These are phyloP conservation scores for Chrysoporthe deuterocubensis DNA, from an alignment of 2,329 filamentous ascomycete species.

Conservation along the genomic window DNA sequence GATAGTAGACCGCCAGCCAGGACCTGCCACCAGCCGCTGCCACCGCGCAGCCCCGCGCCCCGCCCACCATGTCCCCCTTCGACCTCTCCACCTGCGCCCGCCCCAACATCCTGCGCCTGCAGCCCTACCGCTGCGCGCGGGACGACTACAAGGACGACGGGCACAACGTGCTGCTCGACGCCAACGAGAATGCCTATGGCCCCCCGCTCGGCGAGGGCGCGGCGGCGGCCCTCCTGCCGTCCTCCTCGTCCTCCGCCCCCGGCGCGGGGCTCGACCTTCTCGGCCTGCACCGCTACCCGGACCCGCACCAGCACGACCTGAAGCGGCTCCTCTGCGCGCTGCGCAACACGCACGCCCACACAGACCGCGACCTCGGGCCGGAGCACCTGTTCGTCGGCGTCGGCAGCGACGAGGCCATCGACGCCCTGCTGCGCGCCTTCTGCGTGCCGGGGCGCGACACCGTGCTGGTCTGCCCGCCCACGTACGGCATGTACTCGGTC, in stretches of 20 bases:
- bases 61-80: slow-evolving; percentile 62
- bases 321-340: slow-evolving; percentile 87
- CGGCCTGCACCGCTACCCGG: slow-evolving; percentile 90
- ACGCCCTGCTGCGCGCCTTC: slow-evolving; percentile 91
- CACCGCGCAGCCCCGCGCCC: neutral
- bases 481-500: slow-evolving; percentile 98
- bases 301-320: slow-evolving; percentile 87
- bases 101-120: slow-evolving; percentile 74
- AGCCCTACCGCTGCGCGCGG: slow-evolving; percentile 81
- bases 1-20: no score
- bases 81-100: slow-evolving; percentile 75
- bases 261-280: slow-evolving; percentile 68
- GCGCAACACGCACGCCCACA: slow-evolving; percentile 85
- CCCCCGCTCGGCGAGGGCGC: slow-evolving; percentile 69
- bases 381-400: slow-evolving; percentile 93
- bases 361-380: slow-evolving; percentile 71
- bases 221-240: slow-evolving; percentile 43
- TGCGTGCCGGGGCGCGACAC: slow-evolving; percentile 85
- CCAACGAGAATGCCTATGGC: slow-evolving; percentile 96
- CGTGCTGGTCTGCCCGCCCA: slow-evolving; percentile 93
- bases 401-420: slow-evolving; percentile 95
- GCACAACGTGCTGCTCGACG: slow-evolving; percentile 92
- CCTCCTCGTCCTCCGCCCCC: neutral
- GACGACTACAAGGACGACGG: slow-evolving; percentile 99
- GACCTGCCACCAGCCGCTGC: no score